Base-by-base conservation (phyloP, 176 grass and related monocot species). In the Cocos nucifera region DNA sequence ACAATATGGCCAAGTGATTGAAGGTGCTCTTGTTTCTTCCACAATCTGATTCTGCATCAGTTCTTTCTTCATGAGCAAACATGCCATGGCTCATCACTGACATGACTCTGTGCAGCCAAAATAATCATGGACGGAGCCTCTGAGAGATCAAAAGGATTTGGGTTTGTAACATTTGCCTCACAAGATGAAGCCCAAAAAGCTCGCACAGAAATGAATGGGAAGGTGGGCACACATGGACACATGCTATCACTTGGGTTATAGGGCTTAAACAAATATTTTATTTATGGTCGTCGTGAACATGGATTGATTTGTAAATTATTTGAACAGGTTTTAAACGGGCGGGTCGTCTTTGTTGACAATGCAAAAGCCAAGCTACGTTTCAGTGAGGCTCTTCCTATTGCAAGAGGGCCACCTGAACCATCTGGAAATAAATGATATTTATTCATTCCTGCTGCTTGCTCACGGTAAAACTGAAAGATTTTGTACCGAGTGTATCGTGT, bases 111-210 rank as follows among this genome's bases (percentile, higher is more conserved):
- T 73, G 69, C 83, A 95, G 91, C 86, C 14, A 84, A 71, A 24
- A 58, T 90, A 54, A 54, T 84, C 22, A 77, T 75, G 66, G 65
- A 82, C 69, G 56, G 27, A 54, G 53, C 50, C n/a, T 53, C 65
- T 23, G 39, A 66, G 54, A 82, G 53, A 70, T 71, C 91, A 12
- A 90, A 90, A 71, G 91, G 91, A 35, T 90, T 95, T 49, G 83
- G 86, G 22, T 95, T 95, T 68, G 77, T 90, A 24, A 95, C 89
- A 77, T 90, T 87, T 77, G 86, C 86, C 14, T 84, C 79, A 54
- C 72, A 82, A 8, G 79, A 75, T 25, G 79, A 82, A 71, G 79
- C 79, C 35, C 53, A 65, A 26, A 76, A 71, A 52, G 79, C 91
- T 23, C 67, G 77, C 20, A 59, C 77, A 19, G 86, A 87, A 58